Conservation (phyloP, 352 stramenopile genomes). For the Phytophthora idaei region DNA sequence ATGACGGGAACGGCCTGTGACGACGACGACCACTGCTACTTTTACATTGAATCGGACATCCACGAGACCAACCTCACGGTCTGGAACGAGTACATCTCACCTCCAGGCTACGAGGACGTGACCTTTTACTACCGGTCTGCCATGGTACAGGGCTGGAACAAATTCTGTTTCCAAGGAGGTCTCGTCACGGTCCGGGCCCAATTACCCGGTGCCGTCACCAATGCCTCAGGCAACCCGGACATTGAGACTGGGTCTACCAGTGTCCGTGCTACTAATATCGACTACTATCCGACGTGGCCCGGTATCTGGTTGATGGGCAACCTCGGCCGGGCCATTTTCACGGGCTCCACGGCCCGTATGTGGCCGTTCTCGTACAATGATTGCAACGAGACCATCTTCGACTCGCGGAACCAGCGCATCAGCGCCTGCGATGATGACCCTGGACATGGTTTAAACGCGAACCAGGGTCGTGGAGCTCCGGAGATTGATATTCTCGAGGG, state of each 20-base stretch:
- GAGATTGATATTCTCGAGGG: conserved; percentile 97
- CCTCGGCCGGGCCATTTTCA: conserved; percentile 94
- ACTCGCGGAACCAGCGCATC: conserved; percentile 68
- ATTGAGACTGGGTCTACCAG: conserved; percentile 34
- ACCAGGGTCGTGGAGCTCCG: conserved; percentile 90
- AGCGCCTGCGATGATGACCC: conserved; percentile 92
- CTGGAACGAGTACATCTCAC: conserved; percentile 68
- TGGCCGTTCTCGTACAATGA: conserved; percentile 96
- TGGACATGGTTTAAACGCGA: conserved; percentile 90
- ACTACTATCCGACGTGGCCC: conserved; percentile 88
- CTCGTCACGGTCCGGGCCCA: conserved; percentile 90
- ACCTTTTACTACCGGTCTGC: conserved; percentile 64
- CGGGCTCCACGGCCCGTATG: conserved; percentile 92
- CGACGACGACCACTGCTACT: conserved; percentile 53
- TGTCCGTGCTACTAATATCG: conserved; percentile 26
- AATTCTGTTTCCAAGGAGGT: conserved; percentile 95
- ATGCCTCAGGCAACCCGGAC: conserved; percentile 51
- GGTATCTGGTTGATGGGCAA: conserved; percentile 97
- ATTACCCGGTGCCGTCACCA: conserved; percentile 62
- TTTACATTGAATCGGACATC: conserved; percentile 56
- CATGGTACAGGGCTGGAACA: conserved; percentile 95
- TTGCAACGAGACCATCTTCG: conserved; percentile 80
- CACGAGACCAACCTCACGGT: conserved; percentile 54
- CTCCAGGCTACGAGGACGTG: conserved; percentile 49
- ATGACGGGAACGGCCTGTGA: conserved; percentile 73